Evolutionary conservation across 495 filamentous ascomycete genomes (phyloP).

Genomic region (Platismatia glauca): DNA sequence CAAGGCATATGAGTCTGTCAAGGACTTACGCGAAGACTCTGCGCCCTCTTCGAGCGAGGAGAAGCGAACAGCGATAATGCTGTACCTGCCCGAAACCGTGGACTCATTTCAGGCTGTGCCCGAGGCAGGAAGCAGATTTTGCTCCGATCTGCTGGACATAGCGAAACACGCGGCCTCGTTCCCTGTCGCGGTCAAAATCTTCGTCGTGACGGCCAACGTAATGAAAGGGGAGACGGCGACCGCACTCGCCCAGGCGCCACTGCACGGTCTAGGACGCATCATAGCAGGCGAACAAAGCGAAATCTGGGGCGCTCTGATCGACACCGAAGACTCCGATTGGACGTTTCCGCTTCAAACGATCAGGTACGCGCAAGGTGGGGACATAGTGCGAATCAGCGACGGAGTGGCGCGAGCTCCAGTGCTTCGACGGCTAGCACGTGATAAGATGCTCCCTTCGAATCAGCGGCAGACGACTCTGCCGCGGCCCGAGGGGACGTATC

Average conservation of each 20-base stretch:
- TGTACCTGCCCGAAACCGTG: constrained; percentile 23
- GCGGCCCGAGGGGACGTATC: constrained; percentile 35
- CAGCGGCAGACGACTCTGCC: constrained; percentile 20
- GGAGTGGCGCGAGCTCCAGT: constrained; percentile 31
- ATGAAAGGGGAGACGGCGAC: constrained; percentile 18
- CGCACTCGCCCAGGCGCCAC: constrained; percentile 30
- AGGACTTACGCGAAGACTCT: not conserved
- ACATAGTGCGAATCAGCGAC: constrained; percentile 39
- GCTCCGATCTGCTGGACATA: constrained; percentile 26
- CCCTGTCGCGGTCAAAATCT: constrained; percentile 24
- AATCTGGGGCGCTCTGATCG: constrained; percentile 33
- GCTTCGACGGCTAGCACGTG: constrained; percentile 28
- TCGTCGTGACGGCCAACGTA: constrained; percentile 22
- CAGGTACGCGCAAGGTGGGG: constrained; percentile 32
- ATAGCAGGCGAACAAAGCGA: constrained; percentile 35
- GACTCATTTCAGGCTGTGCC: constrained; percentile 13
- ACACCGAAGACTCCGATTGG: constrained; percentile 19
- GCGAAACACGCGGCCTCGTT: constrained; percentile 24
- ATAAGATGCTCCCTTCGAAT: constrained; percentile 7
- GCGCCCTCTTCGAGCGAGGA: not conserved
- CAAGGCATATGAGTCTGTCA: not conserved
- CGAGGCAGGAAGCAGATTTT: not conserved
- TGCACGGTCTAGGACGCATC: constrained; percentile 33
- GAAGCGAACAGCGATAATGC: constrained; percentile 19
- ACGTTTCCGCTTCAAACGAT: constrained; percentile 28